Evolutionary conservation across 1,139 yeast genomes (phyloP).

Genomic region (Sugiyamaella pinicola): DNA sequence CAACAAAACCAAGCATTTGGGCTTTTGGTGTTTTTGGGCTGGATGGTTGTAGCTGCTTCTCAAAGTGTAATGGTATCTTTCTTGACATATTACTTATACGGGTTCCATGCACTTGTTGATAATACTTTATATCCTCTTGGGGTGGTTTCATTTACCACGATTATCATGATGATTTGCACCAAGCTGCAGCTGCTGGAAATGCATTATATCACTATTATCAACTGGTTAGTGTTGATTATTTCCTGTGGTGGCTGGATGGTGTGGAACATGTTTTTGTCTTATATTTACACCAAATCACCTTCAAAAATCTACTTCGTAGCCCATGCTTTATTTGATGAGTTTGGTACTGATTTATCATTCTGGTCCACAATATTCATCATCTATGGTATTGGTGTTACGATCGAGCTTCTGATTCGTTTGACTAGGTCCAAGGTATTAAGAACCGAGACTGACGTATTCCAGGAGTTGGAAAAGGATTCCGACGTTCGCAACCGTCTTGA

Average conservation of each 20-base stretch:
- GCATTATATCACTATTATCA: conserved; percentile 74
- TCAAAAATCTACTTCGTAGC: conserved; percentile 72
- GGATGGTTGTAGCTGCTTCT: conserved; percentile 78
- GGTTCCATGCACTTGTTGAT: conserved; percentile 61
- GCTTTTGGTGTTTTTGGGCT: conserved; percentile 63
- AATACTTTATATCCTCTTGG: conserved; percentile 84
- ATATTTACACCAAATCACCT: conserved; percentile 59
- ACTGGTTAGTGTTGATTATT: conserved; percentile 67
- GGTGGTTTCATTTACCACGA: conserved; percentile 67
- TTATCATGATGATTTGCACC: conserved; percentile 70
- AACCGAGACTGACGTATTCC: conserved; percentile 77
- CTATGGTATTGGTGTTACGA: conserved; percentile 54
- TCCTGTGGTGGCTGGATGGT: conserved; percentile 86
- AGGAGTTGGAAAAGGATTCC: conserved; percentile 70
- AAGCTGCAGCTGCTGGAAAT: conserved; percentile 83
- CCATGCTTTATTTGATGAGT: conserved; percentile 64
- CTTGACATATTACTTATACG: conserved; percentile 67
- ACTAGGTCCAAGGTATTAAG: conserved; percentile 61
- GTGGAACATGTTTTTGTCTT: conserved; percentile 81
- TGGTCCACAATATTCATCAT: conserved; percentile 76
- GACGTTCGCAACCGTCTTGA: conserved; percentile 72
- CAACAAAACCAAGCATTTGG: conserved; percentile 76
- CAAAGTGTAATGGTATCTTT: conserved; percentile 77
- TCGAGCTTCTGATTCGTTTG: conserved; percentile 67
- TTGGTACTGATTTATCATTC: conserved; percentile 80